Evolutionary conservation across 1,284 basidiomycete species (phyloP), one percentile per base, ranked within the genome.

Genomic region (Coniferiporia weirii): DNA sequence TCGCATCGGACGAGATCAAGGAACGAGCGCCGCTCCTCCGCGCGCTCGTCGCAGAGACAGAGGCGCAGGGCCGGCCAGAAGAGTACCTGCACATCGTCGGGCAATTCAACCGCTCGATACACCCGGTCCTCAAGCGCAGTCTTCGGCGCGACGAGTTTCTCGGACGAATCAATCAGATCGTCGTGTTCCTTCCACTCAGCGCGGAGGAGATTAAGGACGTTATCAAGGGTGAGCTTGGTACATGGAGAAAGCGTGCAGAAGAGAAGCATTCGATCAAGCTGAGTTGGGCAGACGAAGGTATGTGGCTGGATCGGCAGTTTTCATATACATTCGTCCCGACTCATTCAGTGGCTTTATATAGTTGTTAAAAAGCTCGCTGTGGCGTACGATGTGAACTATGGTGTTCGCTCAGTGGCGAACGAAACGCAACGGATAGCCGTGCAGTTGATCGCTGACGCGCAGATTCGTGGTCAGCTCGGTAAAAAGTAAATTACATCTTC

Each of bases 61-160:
- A 60, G 9, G 38, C 19, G 17, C 36, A 53, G 22, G 58, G 53
- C 17, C 53, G 59, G 6, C 59, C 40, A 4, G 59, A 60, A 19
- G 48, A 50, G n/a, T 60, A 60, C 34, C 15, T 56, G 17, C 54
- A 48, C 4, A 36, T 56, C 9, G 45, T 60, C 15, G 48, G 35
- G 22, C 32, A 56, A 3, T 60, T 60, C 47, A 60, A 49, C 9
- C 53, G 59, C 17, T 44, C 47, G 9, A 60, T 56, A 44, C 54
- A 55, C 32, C 59, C 54, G 15, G 22, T 43, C n/a, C 50, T 60
- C 17, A 60, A 60, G 43, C 32, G 27, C 2, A 3, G 17, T 7
- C 44, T 56, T n/a, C 51, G 52, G 20, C 59, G 59, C n/a, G 59
- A 60, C 38, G 59, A 60, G 34, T 60, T 60, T 19, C 45, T 60